Evolutionary conservation across 768 basidiomycete species (phyloP), one percentile per base, ranked within the genome.

Genomic region (Rhodotorula sphaerocarpa): DNA sequence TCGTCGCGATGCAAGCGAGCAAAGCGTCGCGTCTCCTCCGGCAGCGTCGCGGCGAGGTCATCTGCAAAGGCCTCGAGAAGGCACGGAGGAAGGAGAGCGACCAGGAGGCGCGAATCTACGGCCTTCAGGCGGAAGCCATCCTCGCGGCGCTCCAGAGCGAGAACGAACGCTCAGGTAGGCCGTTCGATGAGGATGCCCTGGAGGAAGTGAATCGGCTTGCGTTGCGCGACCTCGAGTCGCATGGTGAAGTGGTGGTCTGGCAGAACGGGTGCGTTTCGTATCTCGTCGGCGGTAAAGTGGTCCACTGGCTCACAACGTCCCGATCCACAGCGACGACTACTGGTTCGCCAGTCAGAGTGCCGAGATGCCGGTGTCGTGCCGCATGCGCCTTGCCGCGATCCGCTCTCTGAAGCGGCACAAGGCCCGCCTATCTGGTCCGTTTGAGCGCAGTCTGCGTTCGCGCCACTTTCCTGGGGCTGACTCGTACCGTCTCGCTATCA

Each of bases 351-450:
- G 75, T n/a, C 48, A 70, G 15, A 65, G 74, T 5, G 74, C 75
- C 21, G 76, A 76, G 33, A 70, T 78, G 61, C 74, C 76, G 10
- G 54, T 77, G 7, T 61, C 66, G 3, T 79, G 78, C 65, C 74
- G 74, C 5, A 70, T 73, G 15, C 71, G 74, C 28, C 67, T 76
- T 3, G 72, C 66, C 60, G 42, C 68, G 55, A 71, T 69, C 52
- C 57, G 69, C 7, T 64, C 71, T 28, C 61, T 76, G 9, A 69
- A 66, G 16, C 64, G 72, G 42, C 75, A 75, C 74, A 76, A 75
- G 62, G 67, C 63, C 12, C 63, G 72, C 43, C 64, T 25, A 7
- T 39, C 47, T 18, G 43, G 3, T 20, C 12, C 3, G 34, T 23
- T 3, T n/a, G 15, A 30, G n/a, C n/a, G n/a, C n/a, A n/a, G n/a